phyloP scores from a whole-genome alignment of 2,329 filamentous ascomycete genomes.

The Diaporthe citriasiana region DNA sequence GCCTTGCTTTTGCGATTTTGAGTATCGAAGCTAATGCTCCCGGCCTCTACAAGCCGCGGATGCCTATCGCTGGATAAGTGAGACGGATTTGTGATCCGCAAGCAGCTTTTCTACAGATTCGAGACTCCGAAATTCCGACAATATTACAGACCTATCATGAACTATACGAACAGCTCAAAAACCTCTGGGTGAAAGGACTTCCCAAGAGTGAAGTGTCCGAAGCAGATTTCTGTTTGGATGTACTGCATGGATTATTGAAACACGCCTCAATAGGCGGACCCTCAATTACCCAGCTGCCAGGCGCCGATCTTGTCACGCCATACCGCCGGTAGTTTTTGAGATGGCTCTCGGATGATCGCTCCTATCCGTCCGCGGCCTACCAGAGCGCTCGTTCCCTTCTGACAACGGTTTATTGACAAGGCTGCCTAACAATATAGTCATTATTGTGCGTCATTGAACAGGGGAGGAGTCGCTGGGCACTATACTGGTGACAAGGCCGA shows the following conservation, averaged over 20 bases:
- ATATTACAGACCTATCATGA: too few species aligned
- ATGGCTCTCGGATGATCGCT: not conserved
- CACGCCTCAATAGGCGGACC: not conserved
- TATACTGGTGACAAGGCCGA: not conserved
- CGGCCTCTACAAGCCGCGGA: not conserved
- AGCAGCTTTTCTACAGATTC: not conserved
- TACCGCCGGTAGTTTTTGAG: conserved; percentile 7
- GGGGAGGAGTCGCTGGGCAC: not conserved
- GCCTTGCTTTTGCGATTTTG: not conserved
- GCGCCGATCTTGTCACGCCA: not conserved
- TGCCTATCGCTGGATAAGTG: not conserved
- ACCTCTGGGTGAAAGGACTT: not conserved
- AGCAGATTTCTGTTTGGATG: not conserved
- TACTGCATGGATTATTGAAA: not conserved
- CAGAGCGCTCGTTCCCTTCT: too few species aligned
- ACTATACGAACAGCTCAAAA: not conserved
- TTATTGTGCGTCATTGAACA: not conserved
- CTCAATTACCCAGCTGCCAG: not conserved
- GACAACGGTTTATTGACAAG: not conserved
- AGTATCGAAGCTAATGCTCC: too few species aligned
- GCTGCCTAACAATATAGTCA: not conserved
- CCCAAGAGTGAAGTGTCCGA: not conserved
- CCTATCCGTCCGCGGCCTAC: not conserved
- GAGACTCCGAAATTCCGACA: not conserved
- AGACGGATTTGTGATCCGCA: not conserved